A percentile compares a stretch with the other conserved stretches of the same genome.
phyloP scores from a whole-genome alignment of 108 stramenopile genomes.

The Skeletonema costatum region DNA sequence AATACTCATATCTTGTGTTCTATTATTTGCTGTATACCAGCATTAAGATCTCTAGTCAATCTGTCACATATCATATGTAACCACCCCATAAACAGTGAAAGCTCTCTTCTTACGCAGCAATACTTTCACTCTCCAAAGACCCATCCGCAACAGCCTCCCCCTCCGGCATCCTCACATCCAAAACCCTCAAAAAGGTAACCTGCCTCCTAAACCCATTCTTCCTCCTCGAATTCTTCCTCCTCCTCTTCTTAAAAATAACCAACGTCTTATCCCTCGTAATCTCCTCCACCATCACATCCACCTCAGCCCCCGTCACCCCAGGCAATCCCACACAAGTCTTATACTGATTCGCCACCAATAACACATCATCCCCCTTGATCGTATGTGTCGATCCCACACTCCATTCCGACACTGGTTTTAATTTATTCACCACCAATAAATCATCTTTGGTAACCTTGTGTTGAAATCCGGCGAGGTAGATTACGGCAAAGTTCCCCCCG shows the following conservation, averaged over 20 bases:
- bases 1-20: too few relatives aligned
- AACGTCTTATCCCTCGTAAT: slow-evolving; percentile 86
- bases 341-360: slow-evolving; percentile 70
- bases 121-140: slow-evolving; percentile 7
- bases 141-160: slow-evolving; percentile 17
- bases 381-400: slow-evolving; percentile 76
- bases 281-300: slow-evolving; percentile 90
- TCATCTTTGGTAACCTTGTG: slow-evolving; percentile 87
- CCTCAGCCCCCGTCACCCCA: slow-evolving; percentile 68
- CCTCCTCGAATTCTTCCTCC: slow-evolving; percentile 87
- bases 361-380: slow-evolving; percentile 56
- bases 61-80: too few relatives aligned
- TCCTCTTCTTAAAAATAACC: slow-evolving; percentile 90
- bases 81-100: too few relatives aligned
- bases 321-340: slow-evolving; percentile 85
- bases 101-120: slow-evolving; percentile 26
- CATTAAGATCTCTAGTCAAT: too few relatives aligned
- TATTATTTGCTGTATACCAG: too few relatives aligned
- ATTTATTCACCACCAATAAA: slow-evolving; percentile 76
- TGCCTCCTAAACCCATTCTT: slow-evolving; percentile 84
- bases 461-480: slow-evolving; percentile 79
- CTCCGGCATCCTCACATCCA: slow-evolving; percentile 80
- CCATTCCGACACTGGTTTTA: slow-evolving; percentile 68
- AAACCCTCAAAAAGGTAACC: slow-evolving; percentile 80
- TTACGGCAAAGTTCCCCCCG: slow-evolving; percentile 77